These are phyloP conservation scores for Agarophyton chilense DNA, from an alignment of 23 red algal genomes.

Conservation along the genomic window DNA sequence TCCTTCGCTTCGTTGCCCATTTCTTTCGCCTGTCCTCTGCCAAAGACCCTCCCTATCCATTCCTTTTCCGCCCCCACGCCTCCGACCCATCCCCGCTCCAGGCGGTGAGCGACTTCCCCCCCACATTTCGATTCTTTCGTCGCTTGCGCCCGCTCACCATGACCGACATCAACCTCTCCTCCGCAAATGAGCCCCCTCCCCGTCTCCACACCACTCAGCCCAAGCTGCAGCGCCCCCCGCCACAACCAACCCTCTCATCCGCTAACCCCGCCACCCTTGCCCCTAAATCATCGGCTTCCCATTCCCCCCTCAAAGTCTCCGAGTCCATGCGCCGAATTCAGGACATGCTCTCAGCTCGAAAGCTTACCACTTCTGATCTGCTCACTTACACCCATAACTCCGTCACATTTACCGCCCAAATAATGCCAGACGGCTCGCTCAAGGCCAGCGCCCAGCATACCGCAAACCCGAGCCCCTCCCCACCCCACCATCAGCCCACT, in stretches of 20 bases:
- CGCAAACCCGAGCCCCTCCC: background rate
- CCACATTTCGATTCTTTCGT: background rate
- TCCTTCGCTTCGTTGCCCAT: background rate
- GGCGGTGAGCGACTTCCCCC: background rate
- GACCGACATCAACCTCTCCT: slow-evolving; percentile 30
- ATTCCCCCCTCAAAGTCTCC: slow-evolving; percentile 21
- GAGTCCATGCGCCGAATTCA: slow-evolving; percentile 47
- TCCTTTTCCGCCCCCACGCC: background rate
- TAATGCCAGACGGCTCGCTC: slow-evolving; percentile 35
- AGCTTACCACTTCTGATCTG: slow-evolving; percentile 37
- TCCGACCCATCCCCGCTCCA: background rate
- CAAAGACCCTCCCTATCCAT: background rate
- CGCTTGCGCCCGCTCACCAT: background rate
- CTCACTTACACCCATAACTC: slow-evolving; percentile 40
- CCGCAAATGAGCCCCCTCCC: slow-evolving; percentile 12
- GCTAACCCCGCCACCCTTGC: background rate
- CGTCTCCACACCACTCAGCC: background rate
- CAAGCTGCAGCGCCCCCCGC: background rate
- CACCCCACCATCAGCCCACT: background rate
- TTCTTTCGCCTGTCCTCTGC: slow-evolving; percentile 1
- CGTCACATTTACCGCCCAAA: slow-evolving; percentile 41
- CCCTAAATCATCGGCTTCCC: background rate
- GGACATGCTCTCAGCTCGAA: slow-evolving; percentile 21
- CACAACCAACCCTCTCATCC: background rate
- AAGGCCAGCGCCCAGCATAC: background rate